phyloP scores from a whole-genome alignment of 345 rosid genomes.

The Eutrema heterophyllum region DNA sequence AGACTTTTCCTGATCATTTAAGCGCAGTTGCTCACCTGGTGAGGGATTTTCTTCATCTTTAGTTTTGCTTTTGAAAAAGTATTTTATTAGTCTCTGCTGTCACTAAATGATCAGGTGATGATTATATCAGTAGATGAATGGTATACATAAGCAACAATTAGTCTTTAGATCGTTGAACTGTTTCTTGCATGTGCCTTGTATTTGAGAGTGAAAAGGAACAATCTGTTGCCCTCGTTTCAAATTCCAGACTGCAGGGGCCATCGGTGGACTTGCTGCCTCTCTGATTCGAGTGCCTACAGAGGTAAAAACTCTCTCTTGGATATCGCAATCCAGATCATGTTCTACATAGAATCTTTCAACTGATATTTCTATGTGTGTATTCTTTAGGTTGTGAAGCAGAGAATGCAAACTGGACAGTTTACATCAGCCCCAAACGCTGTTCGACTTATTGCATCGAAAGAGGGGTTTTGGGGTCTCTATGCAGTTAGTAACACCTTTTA shows the following conservation, averaged over 20 bases:
- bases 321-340: neutral
- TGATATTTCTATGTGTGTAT: neutral
- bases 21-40: constrained; percentile 91
- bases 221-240: constrained; percentile 1
- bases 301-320: constrained; percentile 33
- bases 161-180: neutral
- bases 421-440: constrained; percentile 82
- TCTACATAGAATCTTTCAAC: neutral
- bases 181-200: neutral
- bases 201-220: neutral
- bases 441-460: constrained; percentile 61
- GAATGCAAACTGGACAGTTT: constrained; percentile 96
- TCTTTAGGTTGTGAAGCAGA: constrained; percentile 83
- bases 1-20: constrained; percentile 72
- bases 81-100: neutral
- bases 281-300: constrained; percentile 94
- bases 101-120: neutral
- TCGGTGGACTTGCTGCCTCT: constrained; percentile 94
- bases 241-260: constrained; percentile 83
- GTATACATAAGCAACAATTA: neutral
- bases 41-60: constrained; percentile 27
- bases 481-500: constrained; percentile 48
- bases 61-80: neutral
- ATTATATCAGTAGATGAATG: neutral
- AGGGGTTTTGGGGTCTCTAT: constrained; percentile 86